Evolutionary conservation across 768 basidiomycete genomes (phyloP), one percentile per base, ranked within the genome.

Genomic region (Kockovaella imperatae): DNA sequence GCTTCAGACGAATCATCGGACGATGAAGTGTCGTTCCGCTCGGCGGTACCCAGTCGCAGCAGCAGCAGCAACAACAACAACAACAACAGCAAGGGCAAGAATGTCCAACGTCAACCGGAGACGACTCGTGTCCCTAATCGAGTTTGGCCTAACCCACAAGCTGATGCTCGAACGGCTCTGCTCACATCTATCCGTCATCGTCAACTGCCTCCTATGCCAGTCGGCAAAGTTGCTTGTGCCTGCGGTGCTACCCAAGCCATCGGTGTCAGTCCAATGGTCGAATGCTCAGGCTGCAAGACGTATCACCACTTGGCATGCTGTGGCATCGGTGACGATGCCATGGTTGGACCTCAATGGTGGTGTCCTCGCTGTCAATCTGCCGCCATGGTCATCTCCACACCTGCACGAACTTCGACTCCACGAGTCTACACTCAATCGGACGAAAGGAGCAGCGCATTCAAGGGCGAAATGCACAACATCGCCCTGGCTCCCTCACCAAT

Each of bases 21-120:
- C 20, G 60, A 62, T 18, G 64, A 66, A 18, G 38, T 53, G 11
- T 28, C 36, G 18, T 34, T 41, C 28, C 42, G 41, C 26, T 31
- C 50, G 29, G 31, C 42, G 10, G 25, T 39, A 0, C 35, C 49
- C 25, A 57, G 52, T 2, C 54, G 49, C 35, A 60, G 63, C 1
- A n/a, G n/a, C n/a, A n/a, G n/a, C n/a, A n/a, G n/a, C n/a, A n/a
- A n/a, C n/a, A n/a, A n/a, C n/a, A n/a, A n/a, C n/a, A n/a, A n/a
- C n/a, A n/a, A n/a, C n/a, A n/a, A n/a, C n/a, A n/a, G n/a, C n/a
- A 59, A 57, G 25, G 63, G 63, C 26, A 65, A 65, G 48, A 62
- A 53, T 40, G 46, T 60, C 6, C 29, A 36, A 32, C 47, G 48
- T 18, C 50, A 43, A 5, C 40, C 45, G 13, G 35, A 52, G n/a